Base-by-base conservation (phyloP, 371 early-diverging fungal species). In the Cokeromyces recurvatus region DNA sequence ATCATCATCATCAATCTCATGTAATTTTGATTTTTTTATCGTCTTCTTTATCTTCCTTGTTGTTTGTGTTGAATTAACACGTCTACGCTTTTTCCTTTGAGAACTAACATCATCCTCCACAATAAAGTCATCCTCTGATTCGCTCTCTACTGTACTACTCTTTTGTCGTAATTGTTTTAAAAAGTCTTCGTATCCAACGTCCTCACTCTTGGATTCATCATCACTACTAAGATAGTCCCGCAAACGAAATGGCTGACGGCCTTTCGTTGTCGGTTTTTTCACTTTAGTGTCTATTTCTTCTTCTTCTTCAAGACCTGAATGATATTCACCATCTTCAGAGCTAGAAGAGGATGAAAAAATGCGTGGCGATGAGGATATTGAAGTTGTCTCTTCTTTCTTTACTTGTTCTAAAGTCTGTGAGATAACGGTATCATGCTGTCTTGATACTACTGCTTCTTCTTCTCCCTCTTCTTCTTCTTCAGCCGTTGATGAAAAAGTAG, bases 171-270 rank as follows among this genome's bases (percentile, higher is more conserved):
- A 56, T 40, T 70, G 62, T 25, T 68, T 67, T 38, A 81, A 52
- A 43, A 77, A 81, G 12, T 68, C 68, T 29, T 64, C 65, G 10
- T 71, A 64, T 25, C 63, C 57, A 15, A 54, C 40, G 2, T 46
- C 57, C 34, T 63, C 55, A 22, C 58, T 57, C 19, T 54, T 60
- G 14, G 54, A 60, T 11, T 66, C 69, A 17, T 68, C 78, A n/a
- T n/a, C n/a, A n/a, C n/a, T n/a, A 22, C 77, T 78, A 14, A 77
- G 63, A 39, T 77, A 78, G 24, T 78, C 78, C 9, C 78, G 71
- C 24, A 77, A 62, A 9, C 79, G 53, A n/a, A 61, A 32, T 22
- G 51, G 50, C 9, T 38, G 36, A 12, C 32, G 27, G 2, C 38
- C n/a, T 16, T 34, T 12, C 19, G 24, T 36, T 16, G 15, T 25